These are phyloP conservation scores for Atkinsonella texensis DNA, from an alignment of 2,329 filamentous ascomycete genomes.

Conservation along the genomic window DNA sequence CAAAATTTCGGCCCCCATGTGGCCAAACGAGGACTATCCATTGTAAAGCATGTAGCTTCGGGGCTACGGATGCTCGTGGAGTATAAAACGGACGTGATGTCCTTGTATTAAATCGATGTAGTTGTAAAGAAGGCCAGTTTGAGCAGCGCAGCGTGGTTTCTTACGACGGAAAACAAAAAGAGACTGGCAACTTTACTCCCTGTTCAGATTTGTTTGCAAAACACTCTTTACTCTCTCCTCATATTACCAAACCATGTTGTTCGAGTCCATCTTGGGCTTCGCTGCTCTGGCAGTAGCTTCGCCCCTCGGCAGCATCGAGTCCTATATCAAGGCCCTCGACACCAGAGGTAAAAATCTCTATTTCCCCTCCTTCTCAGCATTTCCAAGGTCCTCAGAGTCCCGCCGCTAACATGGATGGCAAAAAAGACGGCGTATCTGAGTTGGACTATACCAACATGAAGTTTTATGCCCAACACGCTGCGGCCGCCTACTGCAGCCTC, in stretches of 20 bases:
- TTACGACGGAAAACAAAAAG: not conserved
- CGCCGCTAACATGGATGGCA: not conserved
- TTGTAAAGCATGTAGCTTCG: not conserved
- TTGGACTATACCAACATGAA: slow-evolving; percentile 27
- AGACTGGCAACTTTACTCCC: not conserved
- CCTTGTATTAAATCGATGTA: not conserved
- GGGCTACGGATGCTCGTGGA: not conserved
- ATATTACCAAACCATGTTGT: slow-evolving; percentile 10
- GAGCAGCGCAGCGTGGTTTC: not conserved
- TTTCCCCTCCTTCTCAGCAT: not conserved
- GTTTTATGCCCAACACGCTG: slow-evolving; percentile 40
- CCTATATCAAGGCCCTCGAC: slow-evolving; percentile 17
- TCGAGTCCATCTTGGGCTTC: slow-evolving; percentile 15
- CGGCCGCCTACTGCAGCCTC: slow-evolving; percentile 42
- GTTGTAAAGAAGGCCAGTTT: not conserved
- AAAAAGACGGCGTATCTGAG: slow-evolving; percentile 13
- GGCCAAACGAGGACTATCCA: not conserved
- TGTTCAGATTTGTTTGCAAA: not conserved
- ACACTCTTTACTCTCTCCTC: not conserved
- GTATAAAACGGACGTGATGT: not conserved
- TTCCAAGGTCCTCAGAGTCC: not conserved
- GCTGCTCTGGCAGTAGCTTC: slow-evolving; percentile 15
- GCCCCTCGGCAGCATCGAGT: slow-evolving; percentile 13
- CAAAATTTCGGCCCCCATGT: not conserved
- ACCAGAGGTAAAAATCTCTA: slow-evolving; percentile 19